Evolutionary conservation across 1,284 basidiomycete genomes (phyloP), one percentile per base, ranked within the genome.

Genomic region (Takashimella koratensis): DNA sequence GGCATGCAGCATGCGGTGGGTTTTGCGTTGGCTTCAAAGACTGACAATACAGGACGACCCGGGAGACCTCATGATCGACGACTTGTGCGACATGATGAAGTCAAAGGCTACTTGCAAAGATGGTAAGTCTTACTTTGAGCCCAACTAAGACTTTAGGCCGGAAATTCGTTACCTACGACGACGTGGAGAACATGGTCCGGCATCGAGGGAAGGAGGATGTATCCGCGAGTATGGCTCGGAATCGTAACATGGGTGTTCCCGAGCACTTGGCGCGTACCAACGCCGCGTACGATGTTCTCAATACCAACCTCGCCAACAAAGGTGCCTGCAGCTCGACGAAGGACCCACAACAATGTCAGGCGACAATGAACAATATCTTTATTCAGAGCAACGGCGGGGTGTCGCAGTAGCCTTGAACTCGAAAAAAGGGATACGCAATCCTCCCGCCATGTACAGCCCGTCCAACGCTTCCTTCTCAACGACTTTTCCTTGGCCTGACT

Each of bases 51-150:
- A 53, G 49, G 40, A 52, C 30, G 43, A 54, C n/a, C 58, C 64
- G 4, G 62, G 64, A 45, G 63, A 73, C 26, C 56, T 76, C n/a
- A 53, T 75, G 27, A 68, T 76, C 44, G 75, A 76, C 50, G 75
- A 76, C 53, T 62, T 76, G 40, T 76, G 75, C 53, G 68, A 71
- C 47, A 64, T 68, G 56, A 74, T 76, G 68, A 59, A 64, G 49
- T 30, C 54, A 8, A 76, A 76, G 53, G 75, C 74, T 12, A 70
- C 66, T 2, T 74, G 71, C 48, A 66, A 62, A 49, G 75, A 73
- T 52, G 65, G 74, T 65, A 49, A 58, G 68, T 63, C 27, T 13
- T 26, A 45, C n/a, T 22, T 8, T 36, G 16, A 10, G 26, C 19
- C 49, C 51, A 21, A 49, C 42, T 8, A 36, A 36, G 16, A 36